Evolutionary conservation across 202 grass and related monocot species (phyloP), one percentile per base, ranked within the genome.

Genomic region (Carex sylvatica): DNA sequence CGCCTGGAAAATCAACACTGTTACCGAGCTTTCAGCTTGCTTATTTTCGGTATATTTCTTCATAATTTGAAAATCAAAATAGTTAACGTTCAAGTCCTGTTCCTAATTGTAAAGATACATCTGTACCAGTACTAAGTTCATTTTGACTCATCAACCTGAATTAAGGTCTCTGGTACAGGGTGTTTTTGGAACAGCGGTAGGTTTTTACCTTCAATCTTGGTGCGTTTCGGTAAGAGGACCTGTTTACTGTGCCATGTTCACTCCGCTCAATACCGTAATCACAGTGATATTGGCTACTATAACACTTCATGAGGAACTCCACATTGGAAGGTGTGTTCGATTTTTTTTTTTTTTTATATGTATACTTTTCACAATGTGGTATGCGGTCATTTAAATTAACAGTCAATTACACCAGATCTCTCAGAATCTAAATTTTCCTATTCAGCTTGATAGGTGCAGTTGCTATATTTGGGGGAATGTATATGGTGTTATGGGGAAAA

Each of bases 181-280:
- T 58, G 14, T 58, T 58, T 58, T 58, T 58, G 55, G 55, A 58
- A n/a, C 55, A 58, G 55, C 55, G 2, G 55, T 58, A 58, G 15
- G 55, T 20, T 58, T 58, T 58, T 58, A 58, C 55, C 55, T 58
- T 58, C 55, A 58, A 58, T 58, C 55, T n/a, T 58, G 55, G 55
- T 58, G 55, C 4, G 16, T 58, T n/a, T 58, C 55, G 19, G 55
- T 58, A 58, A 58, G 55, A 58, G 55, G 55, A 58, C 55, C 55
- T 58, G 55, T 58, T 58, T 58, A 58, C 19, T 58, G 55, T 58
- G 55, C 55, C 42, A 88, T 91, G 23, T 88, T 91, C 63, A 91
- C 78, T 12, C 86, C 84, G 5, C 31, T 91, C 9, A 74, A 84
- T 31, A 87, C 87, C 1, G 82, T 92, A n/a, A 83, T 93, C 6